Evolutionary conservation across 768 basidiomycete species (phyloP).

Genomic region (Hygrophoropsis aurantiaca): DNA sequence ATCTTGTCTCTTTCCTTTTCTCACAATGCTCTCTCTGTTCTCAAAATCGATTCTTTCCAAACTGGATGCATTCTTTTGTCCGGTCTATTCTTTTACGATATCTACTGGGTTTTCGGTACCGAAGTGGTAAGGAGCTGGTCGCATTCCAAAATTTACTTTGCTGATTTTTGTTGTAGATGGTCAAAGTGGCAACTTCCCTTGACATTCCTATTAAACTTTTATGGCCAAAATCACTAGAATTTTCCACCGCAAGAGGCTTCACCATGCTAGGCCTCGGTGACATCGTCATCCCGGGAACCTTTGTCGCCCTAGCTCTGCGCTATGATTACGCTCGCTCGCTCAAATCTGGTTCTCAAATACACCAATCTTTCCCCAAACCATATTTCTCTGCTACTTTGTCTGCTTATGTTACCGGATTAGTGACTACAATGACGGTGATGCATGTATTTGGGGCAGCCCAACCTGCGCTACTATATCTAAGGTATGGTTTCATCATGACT

Average conservation of each 20-base stretch:
- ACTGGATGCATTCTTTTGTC: slow-evolving; percentile 82
- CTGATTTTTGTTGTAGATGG: slow-evolving; percentile 60
- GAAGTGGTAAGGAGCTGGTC: slow-evolving; percentile 59
- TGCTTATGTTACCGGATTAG: slow-evolving; percentile 75
- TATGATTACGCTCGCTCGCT: slow-evolving; percentile 65
- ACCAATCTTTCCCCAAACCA: slow-evolving; percentile 53
- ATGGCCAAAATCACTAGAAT: slow-evolving; percentile 68
- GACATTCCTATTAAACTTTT: slow-evolving; percentile 94
- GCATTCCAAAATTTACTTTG: background rate
- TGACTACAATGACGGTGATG: slow-evolving; percentile 83
- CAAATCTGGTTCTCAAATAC: slow-evolving; percentile 20
- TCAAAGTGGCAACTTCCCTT: slow-evolving; percentile 84
- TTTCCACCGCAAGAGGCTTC: slow-evolving; percentile 56
- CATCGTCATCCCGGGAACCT: slow-evolving; percentile 65
- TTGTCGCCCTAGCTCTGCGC: slow-evolving; percentile 83
- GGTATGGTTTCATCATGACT: slow-evolving; percentile 41
- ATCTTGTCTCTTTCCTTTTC: slow-evolving; percentile 76
- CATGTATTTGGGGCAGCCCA: slow-evolving; percentile 75
- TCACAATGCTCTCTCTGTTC: slow-evolving; percentile 72
- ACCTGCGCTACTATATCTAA: slow-evolving; percentile 90
- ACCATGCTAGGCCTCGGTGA: slow-evolving; percentile 95
- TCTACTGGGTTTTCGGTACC: slow-evolving; percentile 93
- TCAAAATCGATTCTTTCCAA: slow-evolving; percentile 86
- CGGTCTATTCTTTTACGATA: slow-evolving; percentile 90
- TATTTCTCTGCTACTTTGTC: slow-evolving; percentile 72